phyloP scores from a whole-genome alignment of 768 basidiomycete species.

The Tremella mesenterica region DNA sequence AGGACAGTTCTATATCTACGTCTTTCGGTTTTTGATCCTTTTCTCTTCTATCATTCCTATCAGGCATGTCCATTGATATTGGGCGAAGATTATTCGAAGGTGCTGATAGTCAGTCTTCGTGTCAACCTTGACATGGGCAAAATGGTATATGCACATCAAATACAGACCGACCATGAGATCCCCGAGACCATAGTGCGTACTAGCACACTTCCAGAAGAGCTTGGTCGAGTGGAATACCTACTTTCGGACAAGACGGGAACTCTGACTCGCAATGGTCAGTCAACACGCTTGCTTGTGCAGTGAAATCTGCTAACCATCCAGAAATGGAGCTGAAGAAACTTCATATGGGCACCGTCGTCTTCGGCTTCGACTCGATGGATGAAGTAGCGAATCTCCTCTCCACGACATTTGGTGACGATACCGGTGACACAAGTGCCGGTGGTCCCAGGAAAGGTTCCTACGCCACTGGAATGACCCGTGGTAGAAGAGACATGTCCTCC shows the following conservation, averaged over 20 bases:
- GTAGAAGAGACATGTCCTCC: slow-evolving; percentile 88
- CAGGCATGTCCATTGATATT: slow-evolving; percentile 54
- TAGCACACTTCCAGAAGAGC: slow-evolving; percentile 92
- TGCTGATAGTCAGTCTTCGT: slow-evolving; percentile 63
- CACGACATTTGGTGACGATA: slow-evolving; percentile 65
- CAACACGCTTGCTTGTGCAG: slow-evolving; percentile 21
- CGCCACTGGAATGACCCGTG: slow-evolving; percentile 67
- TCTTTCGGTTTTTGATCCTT: slow-evolving; percentile 90
- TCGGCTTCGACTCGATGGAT: slow-evolving; percentile 96
- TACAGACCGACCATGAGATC: slow-evolving; percentile 87
- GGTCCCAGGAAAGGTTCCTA: slow-evolving; percentile 50
- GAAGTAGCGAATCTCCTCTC: slow-evolving; percentile 90
- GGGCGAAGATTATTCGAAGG: not conserved
- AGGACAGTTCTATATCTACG: slow-evolving; percentile 90
- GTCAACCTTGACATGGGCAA: slow-evolving; percentile 99
- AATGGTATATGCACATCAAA: slow-evolving; percentile 91
- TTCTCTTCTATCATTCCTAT: slow-evolving; percentile 99
- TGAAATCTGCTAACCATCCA: slow-evolving; percentile 39
- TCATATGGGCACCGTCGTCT: slow-evolving; percentile 97
- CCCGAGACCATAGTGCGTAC: slow-evolving; percentile 92
- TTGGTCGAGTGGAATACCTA: slow-evolving; percentile 89
- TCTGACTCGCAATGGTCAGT: slow-evolving; percentile 95
- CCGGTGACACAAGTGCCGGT: slow-evolving; percentile 45
- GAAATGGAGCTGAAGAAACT: slow-evolving; percentile 99
- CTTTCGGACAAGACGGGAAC: slow-evolving; percentile 98